phyloP scores from a whole-genome alignment of 306 rosid genomes.

The Glycine latifolia region DNA sequence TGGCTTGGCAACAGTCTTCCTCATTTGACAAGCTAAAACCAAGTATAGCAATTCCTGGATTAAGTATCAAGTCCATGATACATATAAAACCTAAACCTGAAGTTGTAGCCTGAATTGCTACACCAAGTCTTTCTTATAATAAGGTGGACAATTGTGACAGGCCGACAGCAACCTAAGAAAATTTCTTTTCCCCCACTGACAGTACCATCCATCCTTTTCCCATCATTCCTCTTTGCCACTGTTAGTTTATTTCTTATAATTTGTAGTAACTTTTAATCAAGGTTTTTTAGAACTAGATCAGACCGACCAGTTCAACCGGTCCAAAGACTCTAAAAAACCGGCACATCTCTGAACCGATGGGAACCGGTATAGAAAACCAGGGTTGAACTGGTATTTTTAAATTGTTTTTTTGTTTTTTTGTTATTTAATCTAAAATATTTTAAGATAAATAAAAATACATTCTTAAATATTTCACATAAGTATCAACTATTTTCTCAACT shows the following conservation, averaged over 20 bases:
- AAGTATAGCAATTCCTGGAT: too few species aligned
- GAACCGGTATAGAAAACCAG: too few species aligned
- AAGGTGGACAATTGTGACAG: conserved; percentile 12
- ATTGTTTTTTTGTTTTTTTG: too few species aligned
- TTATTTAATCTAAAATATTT: too few species aligned
- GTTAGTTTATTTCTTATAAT: conserved; percentile 14
- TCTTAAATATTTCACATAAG: too few species aligned
- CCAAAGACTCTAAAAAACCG: too few species aligned
- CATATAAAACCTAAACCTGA: neutral
- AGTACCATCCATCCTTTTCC: neutral
- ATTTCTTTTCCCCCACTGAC: neutral
- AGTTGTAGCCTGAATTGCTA: conserved; percentile 13
- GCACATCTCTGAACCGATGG: too few species aligned
- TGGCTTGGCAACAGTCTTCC: neutral
- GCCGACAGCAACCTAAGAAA: neutral
- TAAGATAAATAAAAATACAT: too few species aligned
- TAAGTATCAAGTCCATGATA: neutral
- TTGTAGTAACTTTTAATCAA: neutral
- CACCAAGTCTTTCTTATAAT: neutral
- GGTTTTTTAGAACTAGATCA: too few species aligned
- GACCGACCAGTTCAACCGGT: too few species aligned
- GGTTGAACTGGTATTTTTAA: too few species aligned
- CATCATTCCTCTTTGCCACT: neutral
- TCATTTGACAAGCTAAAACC: neutral
- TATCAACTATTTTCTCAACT: too few species aligned